A percentile compares a stretch with the other conserved stretches of the same genome.
Evolutionary conservation across 2,329 filamentous ascomycete genomes (phyloP).

Genomic region (Neonectria coccinea): DNA sequence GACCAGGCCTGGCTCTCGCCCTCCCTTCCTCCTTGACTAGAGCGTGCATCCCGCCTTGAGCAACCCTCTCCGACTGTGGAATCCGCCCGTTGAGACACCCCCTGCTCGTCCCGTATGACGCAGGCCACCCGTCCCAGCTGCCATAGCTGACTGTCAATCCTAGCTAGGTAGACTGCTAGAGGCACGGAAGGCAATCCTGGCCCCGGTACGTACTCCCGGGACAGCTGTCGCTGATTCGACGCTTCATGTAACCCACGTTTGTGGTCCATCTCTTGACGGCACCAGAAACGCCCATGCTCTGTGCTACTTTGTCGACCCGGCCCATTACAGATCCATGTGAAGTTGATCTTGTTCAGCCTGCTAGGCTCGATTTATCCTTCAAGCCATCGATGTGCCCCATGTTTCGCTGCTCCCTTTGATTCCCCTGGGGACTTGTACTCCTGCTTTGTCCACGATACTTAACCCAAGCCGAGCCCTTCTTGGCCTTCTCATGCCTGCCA

Average conservation of each 20-base stretch:
- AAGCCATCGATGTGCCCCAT: constrained; percentile 50
- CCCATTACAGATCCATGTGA: constrained; percentile 54
- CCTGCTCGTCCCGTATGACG: constrained; percentile 50
- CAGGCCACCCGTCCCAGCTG: constrained; percentile 45
- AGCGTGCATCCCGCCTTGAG: constrained; percentile 37
- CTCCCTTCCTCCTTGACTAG: constrained; percentile 42
- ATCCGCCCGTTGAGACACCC: constrained; percentile 52
- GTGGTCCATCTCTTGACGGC: constrained; percentile 46
- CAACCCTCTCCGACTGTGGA: constrained; percentile 41
- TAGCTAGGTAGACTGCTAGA: constrained; percentile 39
- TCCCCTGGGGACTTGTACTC: constrained; percentile 39
- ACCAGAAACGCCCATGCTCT: constrained; percentile 44
- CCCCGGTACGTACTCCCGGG: constrained; percentile 30
- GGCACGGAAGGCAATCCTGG: constrained; percentile 41
- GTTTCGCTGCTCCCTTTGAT: constrained; percentile 50
- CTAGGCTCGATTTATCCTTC: constrained; percentile 54
- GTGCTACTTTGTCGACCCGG: constrained; percentile 46
- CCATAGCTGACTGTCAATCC: constrained; percentile 44
- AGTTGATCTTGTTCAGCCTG: constrained; percentile 51
- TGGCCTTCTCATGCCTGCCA: constrained; percentile 9
- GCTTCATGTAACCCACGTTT: constrained; percentile 51
- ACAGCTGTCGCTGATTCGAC: constrained; percentile 42
- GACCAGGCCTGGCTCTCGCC: constrained; percentile 36
- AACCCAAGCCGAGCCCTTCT: constrained; percentile 45
- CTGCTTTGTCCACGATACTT: constrained; percentile 45